These are phyloP conservation scores for Elaeis guineensis DNA, from an alignment of 176 grass and related monocot genomes.

Conservation along the genomic window DNA sequence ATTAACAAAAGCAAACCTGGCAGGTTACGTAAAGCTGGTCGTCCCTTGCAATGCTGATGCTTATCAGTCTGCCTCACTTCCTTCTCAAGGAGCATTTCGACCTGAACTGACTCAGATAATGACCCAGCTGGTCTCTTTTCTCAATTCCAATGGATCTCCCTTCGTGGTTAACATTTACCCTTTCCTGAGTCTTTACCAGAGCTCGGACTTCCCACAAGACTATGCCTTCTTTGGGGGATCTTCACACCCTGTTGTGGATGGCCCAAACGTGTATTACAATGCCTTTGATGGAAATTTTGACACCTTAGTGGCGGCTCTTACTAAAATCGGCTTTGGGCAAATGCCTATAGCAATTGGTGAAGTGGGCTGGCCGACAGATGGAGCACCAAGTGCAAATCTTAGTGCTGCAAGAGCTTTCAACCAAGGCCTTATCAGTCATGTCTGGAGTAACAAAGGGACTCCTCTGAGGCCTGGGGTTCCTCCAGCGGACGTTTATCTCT, in stretches of 20 bases:
- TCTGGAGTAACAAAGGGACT: slow-evolving; percentile 81
- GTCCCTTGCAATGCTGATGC: slow-evolving; percentile 97
- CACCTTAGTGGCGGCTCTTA: slow-evolving; percentile 69
- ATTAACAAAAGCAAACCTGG: slow-evolving; percentile 75
- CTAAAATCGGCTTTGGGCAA: slow-evolving; percentile 71
- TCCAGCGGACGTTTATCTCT: slow-evolving; percentile 80
- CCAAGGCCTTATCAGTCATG: slow-evolving; percentile 65
- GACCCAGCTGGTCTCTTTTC: slow-evolving; percentile 67
- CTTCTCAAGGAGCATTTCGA: slow-evolving; percentile 82
- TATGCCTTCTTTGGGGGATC: slow-evolving; percentile 96
- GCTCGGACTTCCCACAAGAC: slow-evolving; percentile 80
- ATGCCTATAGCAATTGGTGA: slow-evolving; percentile 81
- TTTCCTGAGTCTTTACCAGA: slow-evolving; percentile 92
- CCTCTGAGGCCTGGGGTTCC: slow-evolving; percentile 67
- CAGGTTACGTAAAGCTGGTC: slow-evolving; percentile 67
- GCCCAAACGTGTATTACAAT: slow-evolving; percentile 80
- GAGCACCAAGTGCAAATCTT: slow-evolving; percentile 80
- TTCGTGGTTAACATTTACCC: slow-evolving; percentile 95
- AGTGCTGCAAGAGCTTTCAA: slow-evolving; percentile 83
- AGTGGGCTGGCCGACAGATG: slow-evolving; percentile 91
- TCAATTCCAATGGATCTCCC: slow-evolving; percentile 75
- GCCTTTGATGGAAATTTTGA: slow-evolving; percentile 96
- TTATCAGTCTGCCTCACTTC: slow-evolving; percentile 55
- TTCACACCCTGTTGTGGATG: slow-evolving; percentile 83
- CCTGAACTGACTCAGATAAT: slow-evolving; percentile 89